Base-by-base conservation (phyloP, 768 basidiomycete species). In the Lactarius indigo region DNA sequence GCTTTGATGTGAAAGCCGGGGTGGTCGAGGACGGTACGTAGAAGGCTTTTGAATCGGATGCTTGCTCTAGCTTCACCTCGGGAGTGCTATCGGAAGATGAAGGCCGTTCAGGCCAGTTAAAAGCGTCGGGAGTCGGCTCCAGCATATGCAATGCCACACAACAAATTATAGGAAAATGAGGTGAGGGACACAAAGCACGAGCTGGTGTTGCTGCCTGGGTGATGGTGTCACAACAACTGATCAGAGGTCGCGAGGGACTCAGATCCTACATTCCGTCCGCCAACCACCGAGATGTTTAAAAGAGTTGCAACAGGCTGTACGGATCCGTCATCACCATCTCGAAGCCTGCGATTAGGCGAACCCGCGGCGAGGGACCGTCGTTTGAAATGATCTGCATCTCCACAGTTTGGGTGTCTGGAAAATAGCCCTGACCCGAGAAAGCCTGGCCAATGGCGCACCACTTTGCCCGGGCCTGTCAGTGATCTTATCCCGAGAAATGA, bases 11-110 rank as follows among this genome's bases (percentile, higher is more conserved):
- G 64, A 65, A 61, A 64, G 61, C 58, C 47, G 68, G 59, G 41
- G 64, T 63, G 63, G 75, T 74, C 64, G 80, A 78, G 63, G 75
- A 69, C 74, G 84, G 82, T 70, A 79, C 76, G 82, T 85, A 83
- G 81, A 84, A 81, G 75, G 72, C 57, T 47, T 64, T 63, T 13
- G 57, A 26, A n/a, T 60, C 63, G 18, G 59, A 39, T 57, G 59
- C 47, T 41, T 59, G 66, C 59, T 63, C 70, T 26, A 65, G 52
- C 52, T 63, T 65, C 31, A 54, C 61, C 2, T 68, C 68, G 61
- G 41, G 68, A 62, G 60, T 41, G 33, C 74, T 70, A 71, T 72
- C 69, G 73, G 73, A 66, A 37, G 65, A 69, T 42, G 63, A 69
- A 59, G 68, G 61, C 57, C 69, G 68, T 35, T 61, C 60, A 28